Evolutionary conservation across 129 eudicot species (phyloP), one percentile per base, ranked within the genome.

Genomic region (Lactuca saligna): DNA sequence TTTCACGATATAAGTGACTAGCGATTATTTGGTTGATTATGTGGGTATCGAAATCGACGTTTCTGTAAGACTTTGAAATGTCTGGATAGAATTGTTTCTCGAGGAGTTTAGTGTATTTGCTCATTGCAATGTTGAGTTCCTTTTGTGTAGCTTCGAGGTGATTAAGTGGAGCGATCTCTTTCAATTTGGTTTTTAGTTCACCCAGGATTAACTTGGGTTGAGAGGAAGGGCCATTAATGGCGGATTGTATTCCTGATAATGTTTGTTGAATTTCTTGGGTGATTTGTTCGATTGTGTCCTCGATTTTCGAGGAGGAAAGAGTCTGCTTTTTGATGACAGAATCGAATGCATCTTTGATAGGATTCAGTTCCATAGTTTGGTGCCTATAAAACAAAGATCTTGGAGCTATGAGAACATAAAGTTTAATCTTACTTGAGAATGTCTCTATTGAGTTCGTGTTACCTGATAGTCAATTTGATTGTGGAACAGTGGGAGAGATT

Each of bases 31-130:
- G 92, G 71, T 89, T 85, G 39, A 89, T 73, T 6, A 83, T 83
- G 71, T 87, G 82, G 75, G 25, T 51, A 73, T 93, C 95, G 16
- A 81, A 78, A 66, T 83, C 93, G 11, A 91, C 77, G 12, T 93
- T 93, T 51, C 90, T 84, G 53, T 78, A 89, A 9, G 95, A 91
- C 66, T 87, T 93, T 3, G 97, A 83, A 75, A 93, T 89, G 73
- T 93, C 95, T 13, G 99, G 88, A 71, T 76, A 77, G 77, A 91
- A 82, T 12, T 80, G 76, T 72, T 88, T 88, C 75, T 88, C 96
- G 32, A 86, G 88, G 46, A 82, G 85, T 77, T 88, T 91, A 8
- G 91, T 81, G 76, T 82, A 88, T 81, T 84, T 88, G 77, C 77
- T 82, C 66, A 91, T 65, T 29, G 96, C 91, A 9, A 82, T 34